Evolutionary conservation across 345 rosid genomes (phyloP).

Genomic region (Litchi chinensis): DNA sequence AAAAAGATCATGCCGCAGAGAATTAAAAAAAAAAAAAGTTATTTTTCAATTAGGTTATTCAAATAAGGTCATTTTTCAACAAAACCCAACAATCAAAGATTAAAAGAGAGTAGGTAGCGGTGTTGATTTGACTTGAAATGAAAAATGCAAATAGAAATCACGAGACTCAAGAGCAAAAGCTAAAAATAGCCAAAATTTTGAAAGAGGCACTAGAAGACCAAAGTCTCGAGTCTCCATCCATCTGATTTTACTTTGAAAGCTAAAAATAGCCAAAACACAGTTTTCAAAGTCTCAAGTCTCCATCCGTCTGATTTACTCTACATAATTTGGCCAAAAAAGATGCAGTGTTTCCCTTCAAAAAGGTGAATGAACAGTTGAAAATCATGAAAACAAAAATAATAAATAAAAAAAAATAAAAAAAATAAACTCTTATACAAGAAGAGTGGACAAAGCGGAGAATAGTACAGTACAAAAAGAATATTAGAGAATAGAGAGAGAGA

Average conservation of each 20-base stretch:
- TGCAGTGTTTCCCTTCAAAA: background rate
- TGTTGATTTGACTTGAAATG: constrained; percentile 33
- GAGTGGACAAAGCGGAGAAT: constrained; percentile 38
- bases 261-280: constrained; percentile 29
- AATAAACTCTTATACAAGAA: background rate
- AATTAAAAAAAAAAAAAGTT: too few species aligned
- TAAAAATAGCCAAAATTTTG: too few species aligned
- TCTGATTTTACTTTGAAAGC: background rate
- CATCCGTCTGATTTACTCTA: background rate
- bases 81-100: constrained; percentile 40
- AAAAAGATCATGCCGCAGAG: too few species aligned
- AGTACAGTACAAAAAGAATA: constrained; percentile 2
- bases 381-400: constrained; percentile 6
- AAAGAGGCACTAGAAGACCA: too few species aligned
- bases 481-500: constrained; percentile 17
- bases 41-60: too few species aligned
- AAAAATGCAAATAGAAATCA: constrained; percentile 23
- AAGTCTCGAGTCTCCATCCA: too few species aligned
- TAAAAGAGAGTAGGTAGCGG: constrained; percentile 6
- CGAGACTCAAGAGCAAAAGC: constrained; percentile 26
- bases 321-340: background rate
- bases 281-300: constrained; percentile 8
- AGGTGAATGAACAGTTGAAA: constrained; percentile 11
- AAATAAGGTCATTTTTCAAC: too few species aligned
- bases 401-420: background rate